Evolutionary conservation across 768 basidiomycete species (phyloP), one percentile per base, ranked within the genome.

Genomic region (Termitomyces titanicus): DNA sequence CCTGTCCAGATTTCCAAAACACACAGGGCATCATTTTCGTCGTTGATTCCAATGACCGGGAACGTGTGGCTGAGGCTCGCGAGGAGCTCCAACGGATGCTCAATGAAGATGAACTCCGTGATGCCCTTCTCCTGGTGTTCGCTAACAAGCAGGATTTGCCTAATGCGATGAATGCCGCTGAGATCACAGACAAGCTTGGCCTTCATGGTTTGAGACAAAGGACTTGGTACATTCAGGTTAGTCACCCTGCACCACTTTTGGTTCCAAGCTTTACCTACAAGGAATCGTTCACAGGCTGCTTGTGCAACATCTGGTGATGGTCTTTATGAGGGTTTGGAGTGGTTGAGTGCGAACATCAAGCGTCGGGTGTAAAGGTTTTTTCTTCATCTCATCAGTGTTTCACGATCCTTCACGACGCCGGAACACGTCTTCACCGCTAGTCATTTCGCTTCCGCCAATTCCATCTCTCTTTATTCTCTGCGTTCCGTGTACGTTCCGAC

Each of bases 121-220:
- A 98, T 73, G 96, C 96, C 50, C 89, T 98, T 66, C 89, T 99
- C 64, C 86, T 99, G 62, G 97, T 99, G 68, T 98, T 98, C 66
- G 96, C 97, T 73, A 99, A 99, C 86, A 99, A 99, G 80, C 97
- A 99, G 77, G 97, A 99, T 85, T 77, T 99, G 69, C 97, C 97
- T 62, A 98, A 99, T 71, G 97, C 96, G 62, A 98, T 98, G 95
- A 96, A 94, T 70, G 96, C 96, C 39, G 91, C 95, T 61, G 97
- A 99, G 75, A 97, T 99, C 68, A 98, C 97, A 56, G 97, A 99
- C 77, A 98, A 98, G 75, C 93, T 99, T 65, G 96, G 97, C 59
- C 89, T 99, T 50, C 96, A 98, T 70, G 92, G 93, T 50, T 86
- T 99, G 66, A 88, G 94, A 71, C 92, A 98, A 79, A 81, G 97